Evolutionary conservation across 2,329 filamentous ascomycete species (phyloP).

Genomic region (Penicillium sp.): DNA sequence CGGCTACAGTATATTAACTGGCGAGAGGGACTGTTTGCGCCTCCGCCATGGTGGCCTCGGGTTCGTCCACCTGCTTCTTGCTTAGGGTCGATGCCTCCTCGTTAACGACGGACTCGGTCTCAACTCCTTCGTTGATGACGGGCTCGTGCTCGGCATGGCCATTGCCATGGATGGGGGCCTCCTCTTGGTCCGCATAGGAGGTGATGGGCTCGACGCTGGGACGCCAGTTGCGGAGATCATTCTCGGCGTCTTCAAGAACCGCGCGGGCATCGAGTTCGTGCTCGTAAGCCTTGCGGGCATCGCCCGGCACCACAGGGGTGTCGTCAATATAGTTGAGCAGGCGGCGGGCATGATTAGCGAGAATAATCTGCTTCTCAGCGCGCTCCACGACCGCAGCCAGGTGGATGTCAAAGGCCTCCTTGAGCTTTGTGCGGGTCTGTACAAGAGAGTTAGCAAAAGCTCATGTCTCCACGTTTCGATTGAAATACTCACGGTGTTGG

Average conservation of each 20-base stretch:
- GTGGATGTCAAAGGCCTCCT: constrained; percentile 87
- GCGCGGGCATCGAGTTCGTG: constrained; percentile 69
- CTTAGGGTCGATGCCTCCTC: neutral
- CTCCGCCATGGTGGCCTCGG: neutral
- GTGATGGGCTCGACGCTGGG: constrained; percentile 55
- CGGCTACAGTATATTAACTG: constrained; percentile 10
- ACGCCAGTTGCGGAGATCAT: constrained; percentile 76
- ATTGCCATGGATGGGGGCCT: neutral
- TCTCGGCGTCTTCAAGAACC: constrained; percentile 88
- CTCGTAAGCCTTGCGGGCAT: constrained; percentile 67
- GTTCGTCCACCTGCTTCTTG: constrained; percentile 16
- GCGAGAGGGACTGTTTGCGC: neutral
- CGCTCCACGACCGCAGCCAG: constrained; percentile 90
- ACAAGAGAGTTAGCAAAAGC: constrained; percentile 4
- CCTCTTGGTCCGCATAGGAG: constrained; percentile 43
- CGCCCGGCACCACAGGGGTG: constrained; percentile 82
- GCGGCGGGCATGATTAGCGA: constrained; percentile 85
- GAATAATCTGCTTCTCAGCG: constrained; percentile 92
- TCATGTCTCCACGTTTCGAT: neutral
- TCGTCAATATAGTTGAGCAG: constrained; percentile 86
- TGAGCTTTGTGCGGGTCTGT: constrained; percentile 91
- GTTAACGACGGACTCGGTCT: neutral
- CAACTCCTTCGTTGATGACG: constrained; percentile 9
- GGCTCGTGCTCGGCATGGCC: constrained; percentile 1
- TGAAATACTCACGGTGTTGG: constrained; percentile 71